Base-by-base conservation (phyloP, 2,329 filamentous ascomycete genomes). In the Penicillium sp. region DNA sequence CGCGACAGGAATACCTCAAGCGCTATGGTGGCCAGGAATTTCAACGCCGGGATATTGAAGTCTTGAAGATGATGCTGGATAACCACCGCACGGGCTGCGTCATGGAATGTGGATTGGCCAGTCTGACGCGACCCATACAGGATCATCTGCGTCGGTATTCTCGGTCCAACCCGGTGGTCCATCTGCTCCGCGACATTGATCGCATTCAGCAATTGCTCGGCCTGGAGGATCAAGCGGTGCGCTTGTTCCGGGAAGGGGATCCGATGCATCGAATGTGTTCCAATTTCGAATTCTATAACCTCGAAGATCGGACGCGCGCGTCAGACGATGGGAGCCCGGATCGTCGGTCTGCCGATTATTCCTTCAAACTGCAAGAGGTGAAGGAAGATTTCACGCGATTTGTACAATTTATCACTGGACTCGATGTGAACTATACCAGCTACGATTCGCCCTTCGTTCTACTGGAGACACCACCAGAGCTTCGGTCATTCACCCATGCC, bases 311-410 rank as follows among this genome's bases (percentile, higher is more conserved):
- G 51, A 74, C 71, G 50, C 50, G 48, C 51, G 26, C 59, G 48
- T 53, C 51, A 0, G 67, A 68, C 3, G 70, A 73, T 48, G 72
- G 69, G 13, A 73, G 68, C 30, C 70, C 69, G 4, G 78, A 80
- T 57, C 75, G 76, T 44, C 71, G 74, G 7, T 75, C 75, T 7
- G 74, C 74, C 9, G 75, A 71, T 32, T 75, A 78, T 49, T 78
- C 77, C 7, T 79, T 79, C 58, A 78, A 77, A 52, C 62, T 80
- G 14, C 78, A 78, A 61, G 74, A 80, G 54, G 81, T 77, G 39
- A 84, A 84, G 59, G 80, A 84, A 56, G 83, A 85, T 58, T 84
- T 86, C 57, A 81, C 80, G 1, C 77, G 74, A 9, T 86, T 84
- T 60, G 77, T 86, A 14, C 81, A 83, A 57, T 78, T 82, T 47